A percentile compares a stretch with the other conserved stretches of the same genome.
Evolutionary conservation across 2,329 filamentous ascomycete species (phyloP).

Genomic region (Diaporthe citri): DNA sequence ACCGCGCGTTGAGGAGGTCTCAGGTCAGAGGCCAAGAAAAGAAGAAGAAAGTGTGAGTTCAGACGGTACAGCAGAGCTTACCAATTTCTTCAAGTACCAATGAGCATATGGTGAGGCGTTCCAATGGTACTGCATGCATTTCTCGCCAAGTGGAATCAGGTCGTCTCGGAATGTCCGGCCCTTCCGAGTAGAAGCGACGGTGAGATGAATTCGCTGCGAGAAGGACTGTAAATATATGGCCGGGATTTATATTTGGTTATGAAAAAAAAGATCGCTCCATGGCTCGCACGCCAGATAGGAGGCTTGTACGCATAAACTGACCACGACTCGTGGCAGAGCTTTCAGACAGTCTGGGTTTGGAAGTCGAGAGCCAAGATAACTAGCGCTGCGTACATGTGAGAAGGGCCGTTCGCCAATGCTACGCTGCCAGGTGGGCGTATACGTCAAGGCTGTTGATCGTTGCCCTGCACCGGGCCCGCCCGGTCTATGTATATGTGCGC

Average conservation of each 20-base stretch:
- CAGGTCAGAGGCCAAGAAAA: too few species aligned
- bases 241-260: too few species aligned
- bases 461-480: too few species aligned
- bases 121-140: background rate
- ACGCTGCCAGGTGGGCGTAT: background rate
- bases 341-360: constrained; percentile 8
- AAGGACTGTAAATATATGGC: background rate
- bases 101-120: background rate
- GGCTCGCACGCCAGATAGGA: background rate
- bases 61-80: too few species aligned
- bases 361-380: background rate
- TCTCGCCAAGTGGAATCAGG: background rate
- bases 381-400: background rate
- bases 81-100: too few species aligned
- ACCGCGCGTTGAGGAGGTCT: too few species aligned
- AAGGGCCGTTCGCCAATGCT: background rate
- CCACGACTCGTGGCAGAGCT: constrained; percentile 4
- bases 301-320: background rate
- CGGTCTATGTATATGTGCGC: too few species aligned
- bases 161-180: background rate
- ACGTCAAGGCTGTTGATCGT: background rate
- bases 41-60: too few species aligned
- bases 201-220: background rate
- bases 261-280: background rate
- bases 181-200: background rate